These are phyloP conservation scores for Candida silvicultrix DNA, from an alignment of 805 yeast genomes.

Conservation along the genomic window DNA sequence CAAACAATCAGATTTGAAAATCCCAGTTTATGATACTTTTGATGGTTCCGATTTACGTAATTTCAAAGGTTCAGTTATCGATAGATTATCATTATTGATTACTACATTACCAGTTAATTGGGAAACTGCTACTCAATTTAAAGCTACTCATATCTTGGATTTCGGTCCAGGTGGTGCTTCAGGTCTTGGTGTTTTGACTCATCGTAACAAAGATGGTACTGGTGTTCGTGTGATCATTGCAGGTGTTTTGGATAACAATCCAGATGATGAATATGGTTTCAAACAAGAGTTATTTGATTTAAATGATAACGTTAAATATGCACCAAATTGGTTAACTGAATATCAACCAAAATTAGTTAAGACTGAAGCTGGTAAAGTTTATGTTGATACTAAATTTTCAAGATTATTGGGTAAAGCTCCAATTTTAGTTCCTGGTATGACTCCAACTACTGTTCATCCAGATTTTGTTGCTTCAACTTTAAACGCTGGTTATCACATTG, in stretches of 20 bases:
- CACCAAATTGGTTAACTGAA: conserved; percentile 87
- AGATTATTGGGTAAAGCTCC: conserved; percentile 92
- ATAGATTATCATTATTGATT: conserved; percentile 75
- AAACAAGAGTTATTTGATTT: conserved; percentile 90
- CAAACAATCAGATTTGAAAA: conserved; percentile 45
- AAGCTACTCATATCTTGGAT: conserved; percentile 85
- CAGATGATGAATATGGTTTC: conserved; percentile 86
- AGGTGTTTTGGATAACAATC: conserved; percentile 72
- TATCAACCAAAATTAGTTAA: conserved; percentile 81
- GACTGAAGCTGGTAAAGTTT: conserved; percentile 66
- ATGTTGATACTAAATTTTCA: conserved; percentile 91
- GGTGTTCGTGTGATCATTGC: conserved; percentile 94
- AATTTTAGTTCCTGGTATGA: conserved; percentile 98
- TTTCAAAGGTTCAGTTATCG: conserved; percentile 46
- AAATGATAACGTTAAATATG: conserved; percentile 60
- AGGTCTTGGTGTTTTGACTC: conserved; percentile 93
- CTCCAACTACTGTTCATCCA: conserved; percentile 95
- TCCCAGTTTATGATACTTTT: conserved; percentile 90
- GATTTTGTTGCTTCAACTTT: conserved; percentile 90
- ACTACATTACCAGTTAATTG: conserved; percentile 88
- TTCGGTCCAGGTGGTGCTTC: conserved; percentile 99
- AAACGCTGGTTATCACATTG: conserved; percentile 96
- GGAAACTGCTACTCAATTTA: conserved; percentile 82
- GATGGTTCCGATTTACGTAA: conserved; percentile 74
- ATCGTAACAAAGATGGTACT: conserved; percentile 97